Evolutionary conservation across 768 basidiomycete genomes (phyloP), one percentile per base, ranked within the genome.

Genomic region (Rhodotorula graminis): DNA sequence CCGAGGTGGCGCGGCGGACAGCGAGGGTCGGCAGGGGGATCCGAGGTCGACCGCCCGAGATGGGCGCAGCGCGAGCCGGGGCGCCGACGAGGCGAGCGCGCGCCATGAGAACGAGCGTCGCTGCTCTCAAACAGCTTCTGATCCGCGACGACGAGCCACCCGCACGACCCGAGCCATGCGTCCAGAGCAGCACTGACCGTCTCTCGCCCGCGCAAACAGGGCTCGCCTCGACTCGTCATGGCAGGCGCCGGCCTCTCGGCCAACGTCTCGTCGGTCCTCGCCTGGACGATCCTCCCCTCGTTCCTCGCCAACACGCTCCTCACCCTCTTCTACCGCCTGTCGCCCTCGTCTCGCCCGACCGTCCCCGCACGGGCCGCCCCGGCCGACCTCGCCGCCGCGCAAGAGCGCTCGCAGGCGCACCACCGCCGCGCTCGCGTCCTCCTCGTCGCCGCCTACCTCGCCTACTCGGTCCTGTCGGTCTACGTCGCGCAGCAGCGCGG

Each of bases 401-500:
- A 70, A 49, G 27, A 40, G 16, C 55, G 52, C 29, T 62, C 68
- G 0, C 65, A 64, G n/a, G 14, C 31, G 12, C 74, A 76, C 63
- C 49, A 60, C n/a, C 65, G 65, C 21, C 53, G 60, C n/a, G 71
- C 71, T 2, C 71, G 74, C 12, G 33, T 70, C 47, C 10, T 52
- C 57, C 76, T 79, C 69, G 69, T 79, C 59, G 6, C 70, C 0
- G 61, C 66, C 0, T 80, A 80, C 70, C 77, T 80, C 71, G 55
- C 67, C 55, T 78, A 76, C 62, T 78, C 78, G 42, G 47, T 80
- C 55, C 33, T 74, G 25, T 52, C 56, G 33, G 72, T 87, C 11
- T 76, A 72, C 69, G 49, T 33, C 14, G 27, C 65, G 1, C 71
- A 76, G 59, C 84, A 86, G 10, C 81, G 81, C n/a, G 82, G 85